A percentile compares a stretch with the other conserved stretches of the same genome.
These are phyloP conservation scores for Fusarium dimerum DNA, from an alignment of 2,329 filamentous ascomycete genomes.

Conservation along the genomic window DNA sequence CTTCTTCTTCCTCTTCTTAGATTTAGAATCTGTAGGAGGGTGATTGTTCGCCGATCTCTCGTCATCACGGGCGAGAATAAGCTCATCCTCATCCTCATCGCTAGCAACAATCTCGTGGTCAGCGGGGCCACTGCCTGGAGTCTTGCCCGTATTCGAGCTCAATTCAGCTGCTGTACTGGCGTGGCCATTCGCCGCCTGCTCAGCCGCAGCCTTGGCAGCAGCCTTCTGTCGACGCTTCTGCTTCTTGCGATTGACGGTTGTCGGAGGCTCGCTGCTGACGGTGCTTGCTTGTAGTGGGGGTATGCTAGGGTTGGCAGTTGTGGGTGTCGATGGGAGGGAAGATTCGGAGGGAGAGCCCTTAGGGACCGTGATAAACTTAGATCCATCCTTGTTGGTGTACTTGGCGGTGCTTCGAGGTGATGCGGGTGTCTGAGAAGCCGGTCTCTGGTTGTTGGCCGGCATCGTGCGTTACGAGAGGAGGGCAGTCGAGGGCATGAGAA, in stretches of 20 bases:
- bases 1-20: conserved; percentile 71
- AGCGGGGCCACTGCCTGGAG: conserved; percentile 26
- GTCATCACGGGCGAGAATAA: conserved; percentile 36
- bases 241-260: conserved; percentile 84
- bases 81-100: conserved; percentile 58
- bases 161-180: conserved; percentile 33
- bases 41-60: conserved; percentile 35
- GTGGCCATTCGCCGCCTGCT: conserved; percentile 43
- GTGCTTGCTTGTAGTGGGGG: conserved; percentile 29
- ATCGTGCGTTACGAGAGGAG: conserved; percentile 41
- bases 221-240: conserved; percentile 90
- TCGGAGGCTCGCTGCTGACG: conserved; percentile 38
- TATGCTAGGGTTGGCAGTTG: conserved; percentile 40
- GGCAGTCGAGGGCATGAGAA: conserved; percentile 42
- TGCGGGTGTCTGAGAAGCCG: conserved; percentile 49
- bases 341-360: conserved; percentile 56
- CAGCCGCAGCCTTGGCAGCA: conserved; percentile 64
- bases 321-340: conserved; percentile 54
- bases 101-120: conserved; percentile 57
- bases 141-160: conserved; percentile 21
- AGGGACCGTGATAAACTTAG: conserved; percentile 67
- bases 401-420: conserved; percentile 59
- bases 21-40: conserved; percentile 37
- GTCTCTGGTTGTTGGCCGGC: conserved; percentile 56
- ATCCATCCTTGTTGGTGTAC: conserved; percentile 69